Base-by-base conservation (phyloP, 2,329 filamentous ascomycete genomes). In the Aspergillus melleus region DNA sequence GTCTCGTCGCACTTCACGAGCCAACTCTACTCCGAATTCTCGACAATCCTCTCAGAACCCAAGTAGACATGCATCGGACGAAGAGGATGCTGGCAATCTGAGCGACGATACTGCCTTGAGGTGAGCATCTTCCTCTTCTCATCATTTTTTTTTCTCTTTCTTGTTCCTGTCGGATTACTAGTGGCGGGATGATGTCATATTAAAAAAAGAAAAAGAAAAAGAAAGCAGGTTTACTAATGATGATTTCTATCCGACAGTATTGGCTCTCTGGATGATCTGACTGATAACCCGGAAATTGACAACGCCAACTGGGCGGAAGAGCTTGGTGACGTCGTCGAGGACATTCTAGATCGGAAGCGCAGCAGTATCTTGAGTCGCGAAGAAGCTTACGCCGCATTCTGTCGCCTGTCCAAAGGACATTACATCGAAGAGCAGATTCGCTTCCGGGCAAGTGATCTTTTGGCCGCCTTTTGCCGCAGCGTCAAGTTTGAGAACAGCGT, bases 311-410 rank as follows among this genome's bases (percentile, higher is more conserved):
- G 90, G 84, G 83, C 86, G 50, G 77, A 84, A 16, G 83, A 86
- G 58, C 77, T 93, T 36, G 80, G 83, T 29, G 84, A 88, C 62
- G 85, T 88, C 59, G 87, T 96, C 63, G 82, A 88, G 52, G 87
- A 90, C 66, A 84, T 96, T 29, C 81, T 89, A 57, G 86, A 90
- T 66, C 88, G 90, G 68, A 96, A 96, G 81, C 87, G 89, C 65
- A 91, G 88, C 75, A 92, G 88, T 65, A 85, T 83, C 24, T 85
- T 90, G 63, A 86, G 87, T 22, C 86, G 92, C 55, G 89, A 92
- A 68, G 81, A 85, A 46, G 84, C 83, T 30, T 78, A 92, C 52
- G 79, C 79, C 49, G 81, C 80, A 1, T 91, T 88, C 72, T 82
- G 84, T 46, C 84, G 88, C 54, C 81, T 90, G 20, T 74, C 93